Percentiles rank a stretch among this genome's conserved stretches.
Conservation (phyloP, 768 basidiomycete species). For the Pleurotus platypus region DNA sequence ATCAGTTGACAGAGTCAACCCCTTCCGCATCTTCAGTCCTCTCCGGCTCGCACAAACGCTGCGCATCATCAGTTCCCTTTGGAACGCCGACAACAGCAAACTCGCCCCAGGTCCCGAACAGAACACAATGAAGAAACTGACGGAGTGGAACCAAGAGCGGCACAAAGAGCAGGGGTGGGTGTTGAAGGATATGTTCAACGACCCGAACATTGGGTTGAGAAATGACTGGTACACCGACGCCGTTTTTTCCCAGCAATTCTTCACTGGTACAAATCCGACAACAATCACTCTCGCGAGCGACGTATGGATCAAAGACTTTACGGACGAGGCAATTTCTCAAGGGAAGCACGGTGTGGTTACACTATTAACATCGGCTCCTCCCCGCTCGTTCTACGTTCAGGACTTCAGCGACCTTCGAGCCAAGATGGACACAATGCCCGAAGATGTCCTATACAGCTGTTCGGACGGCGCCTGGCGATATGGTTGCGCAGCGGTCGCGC, state of each 20-base stretch:
- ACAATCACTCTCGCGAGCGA: constrained; percentile 17
- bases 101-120: constrained; percentile 3
- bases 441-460: constrained; percentile 4
- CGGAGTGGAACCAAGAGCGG: constrained; percentile 10
- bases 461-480: constrained; percentile 10
- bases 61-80: background rate
- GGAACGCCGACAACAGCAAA: background rate
- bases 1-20: background rate
- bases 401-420: constrained; percentile 23
- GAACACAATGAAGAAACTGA: constrained; percentile 15
- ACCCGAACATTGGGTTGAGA: constrained; percentile 22
- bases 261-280: constrained; percentile 25
- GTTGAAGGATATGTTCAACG: constrained; percentile 16
- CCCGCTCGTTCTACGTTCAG: constrained; percentile 15
- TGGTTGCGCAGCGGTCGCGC: constrained; percentile 22
- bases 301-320: constrained; percentile 17
- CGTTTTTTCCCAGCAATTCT: constrained; percentile 24
- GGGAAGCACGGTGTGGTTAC: constrained; percentile 10
- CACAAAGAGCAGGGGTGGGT: background rate
- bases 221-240: constrained; percentile 27
- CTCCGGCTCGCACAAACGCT: constrained; percentile 11
- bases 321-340: constrained; percentile 11
- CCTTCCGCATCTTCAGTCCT: constrained; percentile 14
- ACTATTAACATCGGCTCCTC: constrained; percentile 9
- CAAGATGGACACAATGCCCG: constrained; percentile 11